A percentile compares a stretch with the other conserved stretches of the same genome.
phyloP scores from a whole-genome alignment of 2,329 filamentous ascomycete genomes.

The Escovopsis weberi region DNA sequence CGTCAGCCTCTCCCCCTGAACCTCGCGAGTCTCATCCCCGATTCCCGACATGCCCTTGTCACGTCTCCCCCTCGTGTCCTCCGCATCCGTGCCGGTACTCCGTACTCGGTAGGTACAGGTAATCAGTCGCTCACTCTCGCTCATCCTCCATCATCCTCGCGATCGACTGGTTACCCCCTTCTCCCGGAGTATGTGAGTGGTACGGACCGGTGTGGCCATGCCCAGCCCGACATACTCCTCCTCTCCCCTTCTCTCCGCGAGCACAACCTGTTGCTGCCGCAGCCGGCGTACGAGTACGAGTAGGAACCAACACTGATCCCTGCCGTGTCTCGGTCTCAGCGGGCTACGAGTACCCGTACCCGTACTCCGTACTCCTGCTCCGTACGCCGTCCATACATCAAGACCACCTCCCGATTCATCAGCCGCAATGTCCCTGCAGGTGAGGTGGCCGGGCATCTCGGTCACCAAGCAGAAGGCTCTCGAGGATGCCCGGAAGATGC shows the following conservation, averaged over 20 bases:
- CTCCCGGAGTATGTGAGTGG: not conserved
- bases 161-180: too few relatives aligned
- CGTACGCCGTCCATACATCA: too few relatives aligned
- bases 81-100: too few relatives aligned
- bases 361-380: too few relatives aligned
- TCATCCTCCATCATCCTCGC: too few relatives aligned
- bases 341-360: not conserved
- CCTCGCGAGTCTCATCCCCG: not conserved
- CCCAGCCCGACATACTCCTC: not conserved
- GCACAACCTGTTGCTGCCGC: not conserved
- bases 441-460: slow-evolving; percentile 25
- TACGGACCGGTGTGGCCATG: not conserved
- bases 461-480: slow-evolving; percentile 44
- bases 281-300: not conserved
- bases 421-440: slow-evolving; percentile 25
- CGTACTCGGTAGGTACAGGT: too few relatives aligned
- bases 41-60: too few relatives aligned
- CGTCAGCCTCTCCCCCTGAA: not conserved
- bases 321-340: not conserved
- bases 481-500: slow-evolving; percentile 58
- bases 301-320: not conserved
- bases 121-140: too few relatives aligned
- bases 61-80: too few relatives aligned
- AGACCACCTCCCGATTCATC: too few relatives aligned
- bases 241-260: not conserved